Conservation (phyloP, 2,329 filamentous ascomycete species). For the Pezicula radicicola region DNA sequence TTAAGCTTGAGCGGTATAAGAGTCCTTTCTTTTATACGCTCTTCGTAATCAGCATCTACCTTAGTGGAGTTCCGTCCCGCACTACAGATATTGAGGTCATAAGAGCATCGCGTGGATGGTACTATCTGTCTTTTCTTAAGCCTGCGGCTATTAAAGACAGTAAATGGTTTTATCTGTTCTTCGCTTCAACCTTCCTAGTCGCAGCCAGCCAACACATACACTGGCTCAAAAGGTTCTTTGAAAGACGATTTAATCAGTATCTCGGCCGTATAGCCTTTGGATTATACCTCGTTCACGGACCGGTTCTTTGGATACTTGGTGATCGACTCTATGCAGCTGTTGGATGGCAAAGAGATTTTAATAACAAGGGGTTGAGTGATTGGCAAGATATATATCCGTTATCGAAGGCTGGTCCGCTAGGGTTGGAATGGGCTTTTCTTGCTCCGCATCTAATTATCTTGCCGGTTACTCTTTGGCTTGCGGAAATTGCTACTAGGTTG, state of each 20-base stretch:
- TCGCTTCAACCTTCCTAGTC: constrained; percentile 55
- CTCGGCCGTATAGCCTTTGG: constrained; percentile 60
- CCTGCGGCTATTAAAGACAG: constrained; percentile 63
- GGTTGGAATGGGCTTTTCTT: constrained; percentile 58
- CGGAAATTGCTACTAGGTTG: constrained; percentile 51
- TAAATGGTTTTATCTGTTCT: constrained; percentile 68
- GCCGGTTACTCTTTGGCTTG: constrained; percentile 56
- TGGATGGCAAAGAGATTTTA: constrained; percentile 49
- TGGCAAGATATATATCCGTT: constrained; percentile 57
- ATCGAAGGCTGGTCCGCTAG: constrained; percentile 54
- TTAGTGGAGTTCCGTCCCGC: constrained; percentile 58
- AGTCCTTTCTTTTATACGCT: constrained; percentile 48
- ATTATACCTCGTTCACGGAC: constrained; percentile 63
- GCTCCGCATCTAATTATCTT: constrained; percentile 56
- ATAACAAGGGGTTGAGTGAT: constrained; percentile 46
- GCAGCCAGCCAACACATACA: constrained; percentile 50
- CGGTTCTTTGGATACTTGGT: constrained; percentile 55
- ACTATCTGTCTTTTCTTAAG: constrained; percentile 46
- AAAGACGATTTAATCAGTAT: constrained; percentile 56
- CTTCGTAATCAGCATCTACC: constrained; percentile 49
- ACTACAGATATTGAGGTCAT: constrained; percentile 45
- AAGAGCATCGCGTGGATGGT: constrained; percentile 47
- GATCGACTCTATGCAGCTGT: constrained; percentile 61
- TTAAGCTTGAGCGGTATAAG: constrained; percentile 43
- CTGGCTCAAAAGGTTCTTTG: constrained; percentile 58